Evolutionary conservation across 106 monocot genomes (phyloP).

Genomic region (Posidonia australis): DNA sequence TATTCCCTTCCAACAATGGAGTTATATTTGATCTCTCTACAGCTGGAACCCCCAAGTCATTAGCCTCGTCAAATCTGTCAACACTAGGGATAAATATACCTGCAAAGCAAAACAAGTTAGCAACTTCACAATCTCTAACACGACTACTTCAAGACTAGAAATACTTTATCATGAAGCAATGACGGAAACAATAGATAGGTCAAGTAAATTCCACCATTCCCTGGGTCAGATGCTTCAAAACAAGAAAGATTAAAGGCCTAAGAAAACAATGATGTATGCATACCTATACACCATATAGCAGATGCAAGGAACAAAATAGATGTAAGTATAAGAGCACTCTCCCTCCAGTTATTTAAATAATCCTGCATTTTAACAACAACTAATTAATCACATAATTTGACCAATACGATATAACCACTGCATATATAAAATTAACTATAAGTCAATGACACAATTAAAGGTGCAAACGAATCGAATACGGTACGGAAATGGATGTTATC

Average conservation of each 20-base stretch:
- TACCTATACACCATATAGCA: conserved; percentile 78
- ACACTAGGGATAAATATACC: conserved; percentile 71
- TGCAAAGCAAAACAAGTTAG: conserved; percentile 15
- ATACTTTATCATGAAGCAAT: neutral
- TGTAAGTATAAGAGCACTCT: conserved; percentile 63
- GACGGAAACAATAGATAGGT: neutral
- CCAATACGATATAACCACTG: no score
- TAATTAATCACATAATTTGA: neutral
- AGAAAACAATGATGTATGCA: neutral
- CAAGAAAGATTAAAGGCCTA: neutral
- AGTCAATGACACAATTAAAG: no score
- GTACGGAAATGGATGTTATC: no score
- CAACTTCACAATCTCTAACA: neutral
- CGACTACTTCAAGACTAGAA: neutral
- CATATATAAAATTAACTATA: no score
- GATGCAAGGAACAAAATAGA: conserved; percentile 83
- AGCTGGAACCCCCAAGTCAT: conserved; percentile 2
- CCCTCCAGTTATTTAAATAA: conserved; percentile 68
- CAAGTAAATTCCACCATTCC: neutral
- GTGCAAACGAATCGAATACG: no score
- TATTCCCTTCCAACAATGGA: conserved; percentile 24
- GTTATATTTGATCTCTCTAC: conserved; percentile 37
- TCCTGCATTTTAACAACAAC: conserved; percentile 42
- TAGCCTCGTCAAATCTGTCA: conserved; percentile 66
- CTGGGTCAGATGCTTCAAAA: neutral